Base-by-base conservation (phyloP, 208 protist species). In the Acanthamoeba divionensis region DNA sequence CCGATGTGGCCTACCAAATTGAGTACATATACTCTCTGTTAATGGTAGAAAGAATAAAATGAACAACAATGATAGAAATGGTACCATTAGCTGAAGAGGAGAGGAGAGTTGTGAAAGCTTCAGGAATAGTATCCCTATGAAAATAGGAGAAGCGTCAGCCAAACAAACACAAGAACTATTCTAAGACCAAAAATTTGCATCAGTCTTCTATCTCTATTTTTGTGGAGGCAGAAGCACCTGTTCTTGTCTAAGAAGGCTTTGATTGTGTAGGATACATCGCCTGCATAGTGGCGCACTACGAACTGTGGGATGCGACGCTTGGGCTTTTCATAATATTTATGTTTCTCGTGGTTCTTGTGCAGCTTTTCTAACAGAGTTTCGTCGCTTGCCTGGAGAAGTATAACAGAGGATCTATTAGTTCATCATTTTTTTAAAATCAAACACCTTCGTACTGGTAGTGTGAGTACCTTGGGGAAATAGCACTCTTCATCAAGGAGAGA, bases 211-310 rank as follows among this genome's bases (percentile, higher is more conserved):
- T n/a, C n/a, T n/a, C n/a, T n/a, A n/a, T n/a, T n/a, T n/a, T n/a
- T n/a, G n/a, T n/a, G n/a, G n/a, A n/a, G n/a, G n/a, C n/a, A n/a
- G n/a, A n/a, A n/a, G 80, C 98, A 97, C 63, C 96, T 98, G 93
- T 99, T 99, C 52, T 98, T 97, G 48, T 96, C 96, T 1, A 97
- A 93, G 91, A 98, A 99, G 52, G 96, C 97, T 21, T 95, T 93
- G 4, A 95, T 94, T 48, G 45, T 91, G 47, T 94, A 94, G 15
- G 73, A 38, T 5, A 94, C 92, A 26, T 97, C 94, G 29, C 97
- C 97, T 45, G 98, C 98, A 93, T 99, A 99, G 92, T 99, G 98
- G 29, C 93, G 90, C 38, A 96, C 90, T 0, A 87, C 80, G 90
- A 96, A 96, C 8, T 91, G 67, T 55, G 90, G 66, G 29, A 48